phyloP scores from a whole-genome alignment of 2,329 filamentous ascomycete genomes.

The Bipolaris sorokiniana region DNA sequence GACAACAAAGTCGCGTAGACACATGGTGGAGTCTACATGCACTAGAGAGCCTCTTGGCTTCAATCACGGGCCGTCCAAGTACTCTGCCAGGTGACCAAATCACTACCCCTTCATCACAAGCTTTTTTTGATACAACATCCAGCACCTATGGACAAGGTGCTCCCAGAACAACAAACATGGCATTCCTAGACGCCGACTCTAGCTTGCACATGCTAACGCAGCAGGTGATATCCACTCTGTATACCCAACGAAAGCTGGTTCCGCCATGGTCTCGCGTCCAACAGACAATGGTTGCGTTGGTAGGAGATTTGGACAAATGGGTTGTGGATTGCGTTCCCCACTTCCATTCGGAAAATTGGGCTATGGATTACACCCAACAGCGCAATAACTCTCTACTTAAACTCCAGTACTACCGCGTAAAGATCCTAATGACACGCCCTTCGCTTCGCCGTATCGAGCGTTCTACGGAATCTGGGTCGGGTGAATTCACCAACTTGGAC shows the following conservation, averaged over 20 bases:
- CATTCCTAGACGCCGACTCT: conserved; percentile 13
- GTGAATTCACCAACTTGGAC: conserved; percentile 36
- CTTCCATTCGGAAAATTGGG: neutral
- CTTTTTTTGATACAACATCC: neutral
- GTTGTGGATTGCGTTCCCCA: conserved; percentile 17
- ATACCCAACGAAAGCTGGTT: conserved; percentile 34
- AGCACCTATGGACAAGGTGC: neutral
- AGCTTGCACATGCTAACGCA: conserved; percentile 12
- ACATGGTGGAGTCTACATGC: conserved; percentile 48
- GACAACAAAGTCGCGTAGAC: conserved; percentile 38
- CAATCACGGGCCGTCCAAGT: conserved; percentile 47
- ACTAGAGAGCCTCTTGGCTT: conserved; percentile 41
- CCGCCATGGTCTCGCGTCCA: conserved; percentile 43
- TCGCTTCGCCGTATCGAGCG: conserved; percentile 44
- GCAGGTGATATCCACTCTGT: conserved; percentile 28
- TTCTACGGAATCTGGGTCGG: conserved; percentile 33
- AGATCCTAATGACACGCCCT: conserved; percentile 44
- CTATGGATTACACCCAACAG: conserved; percentile 15
- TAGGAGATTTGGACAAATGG: conserved; percentile 38
- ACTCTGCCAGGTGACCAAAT: conserved; percentile 37
- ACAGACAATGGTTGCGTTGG: conserved; percentile 28
- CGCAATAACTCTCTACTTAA: conserved; percentile 18
- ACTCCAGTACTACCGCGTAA: conserved; percentile 40
- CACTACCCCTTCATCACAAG: conserved; percentile 31
- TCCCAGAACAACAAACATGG: neutral